Base-by-base conservation (phyloP, 371 early-diverging fungal species). In the Syncephalastrum monosporum region DNA sequence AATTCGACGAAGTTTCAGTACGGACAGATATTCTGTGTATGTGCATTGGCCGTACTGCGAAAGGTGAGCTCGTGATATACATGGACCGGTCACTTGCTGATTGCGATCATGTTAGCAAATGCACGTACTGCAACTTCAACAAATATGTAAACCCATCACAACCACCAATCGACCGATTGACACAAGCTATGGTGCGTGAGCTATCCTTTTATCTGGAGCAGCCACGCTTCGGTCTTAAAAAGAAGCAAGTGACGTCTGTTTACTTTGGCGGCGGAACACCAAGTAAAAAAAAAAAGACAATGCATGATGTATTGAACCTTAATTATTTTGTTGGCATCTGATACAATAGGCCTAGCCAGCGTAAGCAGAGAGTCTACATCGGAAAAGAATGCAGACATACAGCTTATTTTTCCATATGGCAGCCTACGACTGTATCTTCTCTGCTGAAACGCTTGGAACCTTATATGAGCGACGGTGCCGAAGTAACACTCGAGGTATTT, bases 1-100 rank as follows among this genome's bases (percentile, higher is more conserved):
- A 33, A 33, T 2, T 5, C 38, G 38, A 33, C 38, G 38, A 10
- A 33, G 10, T 12, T 33, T 33, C 8, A 33, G 38, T 33, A 33
- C 38, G 1, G 57, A 56, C 19, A 24, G 33, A 19, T 74, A 85
- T 53, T 86, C 90, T 16, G 63, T 93, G 5, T 93, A 93, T 56
- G 69, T 93, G 44, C 94, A 93, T 66, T 93, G 89, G 88, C 94
- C 94, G 2, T 93, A 86, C 62, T 93, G 93, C 63, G 77, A 86
- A 68, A 87, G 86, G 83, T 82, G 42, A 53, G 12, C 21, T 21
- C 21, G 21, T 21, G 21, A 2, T 21, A 13, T 43, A 23, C 5
- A 47, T 10, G 16, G 16, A 5, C 29, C 44, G 13, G 13, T 44
- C 17, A 19, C 17, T 45, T 44, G 17, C 14, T 21, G 6, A 38